Conservation (phyloP, 202 grass and related monocot species). For the Hordeum pubiflorum region DNA sequence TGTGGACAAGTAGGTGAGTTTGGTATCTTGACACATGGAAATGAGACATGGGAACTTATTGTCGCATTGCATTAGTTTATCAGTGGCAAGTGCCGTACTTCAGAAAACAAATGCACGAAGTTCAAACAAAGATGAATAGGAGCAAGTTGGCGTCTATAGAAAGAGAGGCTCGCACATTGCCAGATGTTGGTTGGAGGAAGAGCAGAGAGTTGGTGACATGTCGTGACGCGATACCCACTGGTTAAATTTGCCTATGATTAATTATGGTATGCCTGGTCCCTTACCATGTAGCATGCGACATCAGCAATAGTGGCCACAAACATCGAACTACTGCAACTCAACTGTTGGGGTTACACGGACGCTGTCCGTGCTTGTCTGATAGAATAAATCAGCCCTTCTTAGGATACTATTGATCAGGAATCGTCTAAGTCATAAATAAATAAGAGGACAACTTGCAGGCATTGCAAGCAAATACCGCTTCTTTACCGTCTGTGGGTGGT, state of each 20-base stretch:
- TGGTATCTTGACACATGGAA: constrained; percentile 10
- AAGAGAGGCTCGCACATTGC: neutral
- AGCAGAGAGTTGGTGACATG: constrained; percentile 9
- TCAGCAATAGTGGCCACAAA: neutral
- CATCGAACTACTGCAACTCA: neutral
- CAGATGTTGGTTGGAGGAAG: constrained; percentile 14
- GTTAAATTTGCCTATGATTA: neutral
- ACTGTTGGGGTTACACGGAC: neutral
- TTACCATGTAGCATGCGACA: constrained; percentile 15
- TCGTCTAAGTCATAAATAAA: neutral
- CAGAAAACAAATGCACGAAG: neutral
- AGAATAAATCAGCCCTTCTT: neutral
- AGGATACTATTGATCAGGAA: neutral
- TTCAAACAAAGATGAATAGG: neutral
- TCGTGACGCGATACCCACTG: neutral
- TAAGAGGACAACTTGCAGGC: neutral
- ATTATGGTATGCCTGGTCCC: constrained; percentile 21
- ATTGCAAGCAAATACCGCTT: neutral
- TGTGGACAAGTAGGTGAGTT: constrained; percentile 8
- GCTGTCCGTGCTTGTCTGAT: neutral
- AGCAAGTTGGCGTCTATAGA: neutral
- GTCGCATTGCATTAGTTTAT: neutral
- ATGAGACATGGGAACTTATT: neutral
- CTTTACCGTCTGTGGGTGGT: neutral
- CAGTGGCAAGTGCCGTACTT: neutral